Conservation (phyloP, 345 rosid species). For the Eucalyptus rudis region DNA sequence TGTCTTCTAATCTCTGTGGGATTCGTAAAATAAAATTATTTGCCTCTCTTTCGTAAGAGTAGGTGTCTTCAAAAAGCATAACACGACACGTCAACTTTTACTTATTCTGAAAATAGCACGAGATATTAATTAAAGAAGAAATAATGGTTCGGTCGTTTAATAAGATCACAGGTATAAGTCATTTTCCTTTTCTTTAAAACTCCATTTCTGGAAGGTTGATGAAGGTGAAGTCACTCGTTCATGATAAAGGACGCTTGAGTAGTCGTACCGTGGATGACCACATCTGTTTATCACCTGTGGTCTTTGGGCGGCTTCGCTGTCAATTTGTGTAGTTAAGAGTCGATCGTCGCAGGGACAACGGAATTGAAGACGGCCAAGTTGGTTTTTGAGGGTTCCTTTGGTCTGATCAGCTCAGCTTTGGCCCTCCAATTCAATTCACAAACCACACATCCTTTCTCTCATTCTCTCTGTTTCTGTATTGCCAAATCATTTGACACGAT, state of each 20-base stretch:
- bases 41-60: not conserved
- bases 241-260: not conserved
- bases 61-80: not conserved
- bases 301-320: not conserved
- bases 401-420: not conserved
- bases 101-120: not conserved
- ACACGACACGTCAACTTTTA: not conserved
- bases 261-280: not conserved
- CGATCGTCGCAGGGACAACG: not conserved
- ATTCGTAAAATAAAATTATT: no score
- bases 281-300: not conserved
- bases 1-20: not conserved
- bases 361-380: not conserved
- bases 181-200: not conserved
- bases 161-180: not conserved
- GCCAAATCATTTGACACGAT: not conserved
- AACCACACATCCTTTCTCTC: not conserved
- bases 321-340: not conserved
- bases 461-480: not conserved
- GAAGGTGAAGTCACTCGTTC: not conserved
- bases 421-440: not conserved
- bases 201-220: not conserved
- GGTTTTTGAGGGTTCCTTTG: not conserved
- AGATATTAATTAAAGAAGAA: not conserved
- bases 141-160: not conserved